A percentile compares a stretch with the other conserved stretches of the same genome.
These are phyloP conservation scores for Talaromyces verruculosus DNA, from an alignment of 2,329 filamentous ascomycete genomes.

Conservation along the genomic window DNA sequence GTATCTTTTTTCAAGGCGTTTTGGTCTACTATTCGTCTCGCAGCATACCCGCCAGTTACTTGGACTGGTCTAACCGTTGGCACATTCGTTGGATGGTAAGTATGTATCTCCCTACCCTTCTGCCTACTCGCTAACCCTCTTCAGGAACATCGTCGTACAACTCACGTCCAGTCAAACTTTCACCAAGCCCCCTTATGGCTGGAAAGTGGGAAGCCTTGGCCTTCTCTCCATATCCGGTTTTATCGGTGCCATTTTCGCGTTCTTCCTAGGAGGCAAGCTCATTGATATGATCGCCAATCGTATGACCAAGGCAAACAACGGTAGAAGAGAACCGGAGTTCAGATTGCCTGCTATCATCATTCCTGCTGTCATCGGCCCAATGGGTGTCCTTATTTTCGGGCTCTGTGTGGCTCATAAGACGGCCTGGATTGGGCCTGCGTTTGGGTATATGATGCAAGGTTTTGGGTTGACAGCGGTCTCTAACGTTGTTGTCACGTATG, in stretches of 20 bases:
- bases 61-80: slow-evolving; percentile 32
- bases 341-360: slow-evolving; percentile 30
- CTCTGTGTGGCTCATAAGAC: not conserved
- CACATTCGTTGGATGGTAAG: slow-evolving; percentile 22
- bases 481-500: not conserved
- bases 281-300: slow-evolving; percentile 33
- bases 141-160: slow-evolving; percentile 35
- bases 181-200: slow-evolving; percentile 30
- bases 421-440: not conserved
- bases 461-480: not conserved
- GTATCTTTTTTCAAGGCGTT: slow-evolving; percentile 29
- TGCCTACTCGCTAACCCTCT: slow-evolving; percentile 14
- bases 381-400: not conserved
- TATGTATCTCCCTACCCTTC: not conserved
- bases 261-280: slow-evolving; percentile 31
- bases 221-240: slow-evolving; percentile 26
- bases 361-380: not conserved
- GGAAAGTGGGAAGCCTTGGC: slow-evolving; percentile 28
- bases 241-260: slow-evolving; percentile 25
- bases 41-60: slow-evolving; percentile 30
- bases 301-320: slow-evolving; percentile 27
- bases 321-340: slow-evolving; percentile 29
- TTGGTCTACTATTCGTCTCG: slow-evolving; percentile 27
- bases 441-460: not conserved
- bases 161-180: slow-evolving; percentile 31